A percentile compares a stretch with the other conserved stretches of the same genome.
Evolutionary conservation across 345 rosid species (phyloP).

Genomic region (Salix caprea): DNA sequence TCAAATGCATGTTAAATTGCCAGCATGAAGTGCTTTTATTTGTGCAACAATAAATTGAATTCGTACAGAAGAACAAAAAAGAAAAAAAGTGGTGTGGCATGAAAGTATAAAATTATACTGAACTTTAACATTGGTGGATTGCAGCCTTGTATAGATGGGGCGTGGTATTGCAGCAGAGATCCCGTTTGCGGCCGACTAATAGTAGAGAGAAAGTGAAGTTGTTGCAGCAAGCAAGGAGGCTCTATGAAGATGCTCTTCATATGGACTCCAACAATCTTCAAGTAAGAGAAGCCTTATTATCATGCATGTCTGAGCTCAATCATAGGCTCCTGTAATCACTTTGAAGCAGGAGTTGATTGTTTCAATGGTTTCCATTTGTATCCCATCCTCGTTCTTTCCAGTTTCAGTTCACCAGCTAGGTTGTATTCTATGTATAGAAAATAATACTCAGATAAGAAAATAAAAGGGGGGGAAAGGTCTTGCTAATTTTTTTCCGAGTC

Average conservation of each 20-base stretch:
- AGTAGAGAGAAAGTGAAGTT: conserved; percentile 56
- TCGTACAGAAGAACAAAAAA: background rate
- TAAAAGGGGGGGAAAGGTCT: background rate
- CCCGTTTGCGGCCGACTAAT: conserved; percentile 45
- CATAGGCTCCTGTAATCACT: conserved; percentile 19
- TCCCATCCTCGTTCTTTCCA: background rate
- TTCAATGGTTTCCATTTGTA: background rate
- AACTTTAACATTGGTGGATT: conserved; percentile 1
- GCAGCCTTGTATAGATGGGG: conserved; percentile 76
- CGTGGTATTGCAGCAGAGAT: conserved; percentile 59
- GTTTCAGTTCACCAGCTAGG: background rate
- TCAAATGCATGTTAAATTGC: background rate
- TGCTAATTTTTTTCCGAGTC: too few species aligned
- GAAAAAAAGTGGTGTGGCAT: background rate
- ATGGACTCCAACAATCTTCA: conserved; percentile 52
- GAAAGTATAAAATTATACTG: background rate
- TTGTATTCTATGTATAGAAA: background rate
- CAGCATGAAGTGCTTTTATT: background rate
- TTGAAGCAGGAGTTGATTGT: background rate
- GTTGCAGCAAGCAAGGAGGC: conserved; percentile 54
- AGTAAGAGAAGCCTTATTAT: conserved; percentile 48
- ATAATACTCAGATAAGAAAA: background rate
- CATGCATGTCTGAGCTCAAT: conserved; percentile 52
- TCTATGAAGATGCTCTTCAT: conserved; percentile 62
- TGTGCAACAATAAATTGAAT: background rate